Base-by-base conservation (phyloP, 1,139 yeast genomes). In the Tardiomyces depauwii region DNA sequence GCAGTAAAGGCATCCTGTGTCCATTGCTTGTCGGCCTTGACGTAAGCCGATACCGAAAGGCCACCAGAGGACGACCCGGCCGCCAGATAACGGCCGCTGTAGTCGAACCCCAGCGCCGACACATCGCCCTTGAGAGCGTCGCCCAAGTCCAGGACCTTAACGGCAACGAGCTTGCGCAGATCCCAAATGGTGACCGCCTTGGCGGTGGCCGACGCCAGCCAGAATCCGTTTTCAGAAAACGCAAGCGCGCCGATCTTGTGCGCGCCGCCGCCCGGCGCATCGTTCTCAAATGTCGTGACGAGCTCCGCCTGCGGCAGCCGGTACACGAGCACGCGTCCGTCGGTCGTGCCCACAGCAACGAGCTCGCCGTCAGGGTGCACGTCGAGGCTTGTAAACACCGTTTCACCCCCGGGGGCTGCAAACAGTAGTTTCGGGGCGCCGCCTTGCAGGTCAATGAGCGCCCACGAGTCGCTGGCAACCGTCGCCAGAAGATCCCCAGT, bases 181-280 rank as follows among this genome's bases (percentile, higher is more conserved):
- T 56, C 57, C 63, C 58, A 53, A 21, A 45, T 50, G 9, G 49
- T 40, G 9, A 59, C 43, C 12, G 48, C 50, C 10, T 27, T 25
- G 5, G 70, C 62, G 55, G 65, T 42, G 1, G 51, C 48, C 7
- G 59, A 53, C 2, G 57, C 67, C 45, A 82, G 62, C 82, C 87
- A 81, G 61, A 80, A 82, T 4, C 93, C 93, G 57, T 83, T 83
- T 25, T 73, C 67, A 9, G 83, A 81, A 65, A 83, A 83, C 43
- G 62, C 58, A 1, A 82, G 55, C 18, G 67, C 62, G 5, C 62
- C 54, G 5, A 78, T 68, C 1, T 49, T 45, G 0, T 60, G 55
- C 28, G 60, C 55, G 10, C 48, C 46, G 2, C 54, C 53, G 19
- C 51, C 51, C 11, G n/a, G n/a, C n/a, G 73, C 55, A 1, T 52